Conservation (phyloP, 139 green algal genomes). For the Chlamydomonas schloesseri region DNA sequence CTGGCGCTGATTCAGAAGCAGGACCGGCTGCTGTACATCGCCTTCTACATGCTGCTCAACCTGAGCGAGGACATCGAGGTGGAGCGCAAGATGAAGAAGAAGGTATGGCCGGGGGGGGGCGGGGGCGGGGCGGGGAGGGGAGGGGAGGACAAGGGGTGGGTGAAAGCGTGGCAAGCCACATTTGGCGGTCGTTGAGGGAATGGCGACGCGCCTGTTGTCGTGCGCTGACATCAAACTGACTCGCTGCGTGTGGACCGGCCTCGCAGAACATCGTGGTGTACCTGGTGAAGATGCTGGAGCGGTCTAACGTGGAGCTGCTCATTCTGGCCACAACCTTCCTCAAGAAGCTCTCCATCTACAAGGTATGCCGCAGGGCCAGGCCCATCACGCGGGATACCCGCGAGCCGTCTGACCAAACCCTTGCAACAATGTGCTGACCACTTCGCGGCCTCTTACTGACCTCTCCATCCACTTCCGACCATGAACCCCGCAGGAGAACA, state of each 20-base stretch:
- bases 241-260: too few relatives aligned
- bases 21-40: conserved; percentile 83
- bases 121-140: not conserved
- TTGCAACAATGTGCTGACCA: too few relatives aligned
- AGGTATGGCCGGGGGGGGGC: conserved; percentile 54
- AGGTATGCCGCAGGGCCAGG: conserved; percentile 5
- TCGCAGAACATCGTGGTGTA: conserved; percentile 80
- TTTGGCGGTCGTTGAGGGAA: too few relatives aligned
- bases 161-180: too few relatives aligned
- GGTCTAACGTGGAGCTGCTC: conserved; percentile 86
- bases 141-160: not conserved
- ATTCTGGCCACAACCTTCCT: conserved; percentile 87
- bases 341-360: conserved; percentile 83
- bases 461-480: too few relatives aligned
- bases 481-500: conserved; percentile 74
- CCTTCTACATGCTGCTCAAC: conserved; percentile 87
- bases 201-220: too few relatives aligned
- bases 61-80: conserved; percentile 85
- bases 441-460: too few relatives aligned
- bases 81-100: conserved; percentile 92
- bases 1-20: conserved; percentile 77
- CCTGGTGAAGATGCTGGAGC: conserved; percentile 83
- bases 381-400: too few relatives aligned
- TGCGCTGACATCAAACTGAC: too few relatives aligned
- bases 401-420: too few relatives aligned